phyloP scores from a whole-genome alignment of 495 filamentous ascomycete species.

The Penicillium robsamsonii region DNA sequence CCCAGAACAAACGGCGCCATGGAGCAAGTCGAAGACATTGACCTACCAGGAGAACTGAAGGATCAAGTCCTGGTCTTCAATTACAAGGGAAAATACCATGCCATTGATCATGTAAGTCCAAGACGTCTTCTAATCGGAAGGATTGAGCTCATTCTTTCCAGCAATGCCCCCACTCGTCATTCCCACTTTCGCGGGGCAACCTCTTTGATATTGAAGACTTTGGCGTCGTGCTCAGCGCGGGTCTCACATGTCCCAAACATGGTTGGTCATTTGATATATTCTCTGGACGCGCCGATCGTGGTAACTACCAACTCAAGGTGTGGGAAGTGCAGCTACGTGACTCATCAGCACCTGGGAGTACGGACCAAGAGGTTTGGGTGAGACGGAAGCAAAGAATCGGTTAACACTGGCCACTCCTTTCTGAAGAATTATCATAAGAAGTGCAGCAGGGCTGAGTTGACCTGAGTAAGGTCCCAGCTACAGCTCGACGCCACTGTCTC shows the following conservation, averaged over 20 bases:
- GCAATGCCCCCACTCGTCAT: slow-evolving; percentile 62
- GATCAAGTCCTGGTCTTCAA: slow-evolving; percentile 60
- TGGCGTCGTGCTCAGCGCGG: slow-evolving; percentile 45
- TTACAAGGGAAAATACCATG: slow-evolving; percentile 56
- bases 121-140: not conserved
- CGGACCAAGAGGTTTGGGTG: slow-evolving; percentile 57
- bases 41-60: slow-evolving; percentile 46
- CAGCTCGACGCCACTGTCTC: not conserved
- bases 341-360: slow-evolving; percentile 5
- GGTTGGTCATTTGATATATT: slow-evolving; percentile 62
- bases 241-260: slow-evolving; percentile 60
- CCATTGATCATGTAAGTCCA: slow-evolving; percentile 56
- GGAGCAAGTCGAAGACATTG: slow-evolving; percentile 31
- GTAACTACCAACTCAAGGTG: slow-evolving; percentile 55
- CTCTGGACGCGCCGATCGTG: slow-evolving; percentile 53
- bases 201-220: slow-evolving; percentile 66
- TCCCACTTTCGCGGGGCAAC: slow-evolving; percentile 52
- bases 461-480: not conserved
- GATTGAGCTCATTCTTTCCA: slow-evolving; percentile 24
- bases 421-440: not conserved
- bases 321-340: slow-evolving; percentile 60
- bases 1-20: slow-evolving; percentile 37
- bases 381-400: slow-evolving; percentile 41
- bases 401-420: slow-evolving; percentile 7
- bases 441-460: not conserved